These are phyloP conservation scores for Dianthus caryophyllus DNA, from an alignment of 148 eudicot genomes.

Conservation along the genomic window DNA sequence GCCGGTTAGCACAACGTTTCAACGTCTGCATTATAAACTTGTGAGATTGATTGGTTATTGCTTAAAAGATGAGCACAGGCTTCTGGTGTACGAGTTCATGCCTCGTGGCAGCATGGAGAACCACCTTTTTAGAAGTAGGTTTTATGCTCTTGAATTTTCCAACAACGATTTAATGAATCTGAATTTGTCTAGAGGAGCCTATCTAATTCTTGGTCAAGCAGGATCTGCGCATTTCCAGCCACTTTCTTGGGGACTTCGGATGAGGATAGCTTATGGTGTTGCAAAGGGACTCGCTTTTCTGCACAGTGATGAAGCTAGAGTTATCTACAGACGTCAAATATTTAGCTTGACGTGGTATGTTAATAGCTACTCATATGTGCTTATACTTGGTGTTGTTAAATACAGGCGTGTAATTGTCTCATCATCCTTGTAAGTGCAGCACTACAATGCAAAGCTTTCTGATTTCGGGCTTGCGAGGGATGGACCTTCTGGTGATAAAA, in stretches of 20 bases:
- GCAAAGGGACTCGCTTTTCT: constrained; percentile 35
- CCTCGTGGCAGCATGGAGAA: constrained; percentile 37
- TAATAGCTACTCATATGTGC: background rate
- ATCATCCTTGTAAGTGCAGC: constrained; percentile 22
- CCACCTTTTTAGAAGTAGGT: constrained; percentile 31
- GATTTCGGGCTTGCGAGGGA: constrained; percentile 70
- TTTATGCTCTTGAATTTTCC: background rate
- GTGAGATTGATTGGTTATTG: constrained; percentile 35
- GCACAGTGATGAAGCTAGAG: constrained; percentile 31
- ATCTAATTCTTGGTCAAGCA: constrained; percentile 12
- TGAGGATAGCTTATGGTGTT: constrained; percentile 31
- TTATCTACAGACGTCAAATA: constrained; percentile 32
- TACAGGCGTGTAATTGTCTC: background rate
- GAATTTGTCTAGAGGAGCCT: background rate
- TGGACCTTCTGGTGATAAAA: constrained; percentile 60
- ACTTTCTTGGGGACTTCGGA: constrained; percentile 28
- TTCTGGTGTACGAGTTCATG: constrained; percentile 32
- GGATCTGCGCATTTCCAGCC: constrained; percentile 33
- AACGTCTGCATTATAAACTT: constrained; percentile 25
- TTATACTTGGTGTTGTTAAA: constrained; percentile 5
- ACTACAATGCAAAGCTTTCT: constrained; percentile 59
- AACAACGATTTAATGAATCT: background rate
- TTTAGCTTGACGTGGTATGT: constrained; percentile 31
- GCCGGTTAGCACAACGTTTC: no score
- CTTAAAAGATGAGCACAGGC: constrained; percentile 33